phyloP scores from a whole-genome alignment of 352 stramenopile genomes.

The Phytophthora citricola region DNA sequence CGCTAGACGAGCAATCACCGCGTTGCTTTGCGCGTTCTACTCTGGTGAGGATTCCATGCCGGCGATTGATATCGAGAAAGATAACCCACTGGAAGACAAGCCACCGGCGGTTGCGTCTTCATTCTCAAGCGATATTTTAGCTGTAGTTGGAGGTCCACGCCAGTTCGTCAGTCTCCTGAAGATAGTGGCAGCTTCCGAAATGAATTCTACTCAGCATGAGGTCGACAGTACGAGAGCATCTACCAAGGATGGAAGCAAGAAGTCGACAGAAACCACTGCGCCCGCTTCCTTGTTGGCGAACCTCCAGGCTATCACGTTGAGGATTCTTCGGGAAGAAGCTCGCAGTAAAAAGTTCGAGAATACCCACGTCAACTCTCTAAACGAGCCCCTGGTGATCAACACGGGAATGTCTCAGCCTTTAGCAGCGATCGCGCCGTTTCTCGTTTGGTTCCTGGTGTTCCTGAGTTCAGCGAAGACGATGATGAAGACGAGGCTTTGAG shows the following conservation, averaged over 20 bases:
- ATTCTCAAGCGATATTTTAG: constrained; percentile 49
- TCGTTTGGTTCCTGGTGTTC: constrained; percentile 7
- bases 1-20: constrained; percentile 60
- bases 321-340: constrained; percentile 69
- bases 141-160: constrained; percentile 64
- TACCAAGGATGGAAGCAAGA: constrained; percentile 1
- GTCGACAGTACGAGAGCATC: constrained; percentile 8
- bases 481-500: constrained; percentile 43
- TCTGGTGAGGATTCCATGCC: not conserved
- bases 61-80: not conserved
- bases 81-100: constrained; percentile 27
- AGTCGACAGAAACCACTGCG: constrained; percentile 19
- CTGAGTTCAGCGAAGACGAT: constrained; percentile 16
- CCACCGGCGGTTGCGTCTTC: constrained; percentile 8
- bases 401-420: not conserved
- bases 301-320: constrained; percentile 57
- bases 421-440: constrained; percentile 1
- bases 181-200: constrained; percentile 81
- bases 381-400: constrained; percentile 1
- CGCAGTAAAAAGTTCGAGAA: constrained; percentile 37
- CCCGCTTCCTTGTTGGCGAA: constrained; percentile 55
- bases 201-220: constrained; percentile 50
- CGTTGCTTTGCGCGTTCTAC: constrained; percentile 37
- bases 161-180: constrained; percentile 88
- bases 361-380: not conserved